Conservation (phyloP, 208 protist genomes). For the Leishmania guyanensis region DNA sequence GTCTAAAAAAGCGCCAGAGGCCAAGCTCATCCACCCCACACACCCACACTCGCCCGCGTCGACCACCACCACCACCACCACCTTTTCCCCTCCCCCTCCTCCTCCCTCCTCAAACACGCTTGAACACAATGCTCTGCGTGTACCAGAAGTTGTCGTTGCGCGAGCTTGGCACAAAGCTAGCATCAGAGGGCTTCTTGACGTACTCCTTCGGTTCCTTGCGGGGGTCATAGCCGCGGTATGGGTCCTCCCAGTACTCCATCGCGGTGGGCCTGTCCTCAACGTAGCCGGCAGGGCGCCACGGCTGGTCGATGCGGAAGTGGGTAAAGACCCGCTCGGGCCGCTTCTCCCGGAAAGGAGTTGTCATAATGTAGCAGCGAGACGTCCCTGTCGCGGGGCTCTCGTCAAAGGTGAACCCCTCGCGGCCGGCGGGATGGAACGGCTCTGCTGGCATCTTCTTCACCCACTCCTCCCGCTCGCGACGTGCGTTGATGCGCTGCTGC, state of each 20-base stretch:
- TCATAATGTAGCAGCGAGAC: conserved; percentile 87
- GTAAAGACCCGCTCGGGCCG: conserved; percentile 32
- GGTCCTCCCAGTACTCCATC: conserved; percentile 90
- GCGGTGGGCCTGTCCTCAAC: conserved; percentile 66
- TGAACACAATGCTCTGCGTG: conserved; percentile 90
- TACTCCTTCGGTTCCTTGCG: conserved; percentile 73
- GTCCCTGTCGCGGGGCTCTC: conserved; percentile 66
- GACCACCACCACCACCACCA: not conserved
- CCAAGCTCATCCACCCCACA: not conserved
- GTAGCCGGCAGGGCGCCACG: conserved; percentile 79
- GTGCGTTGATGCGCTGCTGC: conserved; percentile 60
- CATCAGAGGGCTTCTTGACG: conserved; percentile 65
- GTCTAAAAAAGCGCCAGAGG: not conserved
- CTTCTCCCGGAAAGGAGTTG: conserved; percentile 68
- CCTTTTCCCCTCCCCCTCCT: not conserved
- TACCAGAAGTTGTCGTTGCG: conserved; percentile 82
- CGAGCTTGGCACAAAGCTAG: conserved; percentile 67
- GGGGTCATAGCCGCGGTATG: conserved; percentile 83
- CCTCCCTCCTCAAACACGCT: conserved; percentile 52
- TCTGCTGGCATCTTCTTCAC: conserved; percentile 66
- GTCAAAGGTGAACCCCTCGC: conserved; percentile 85
- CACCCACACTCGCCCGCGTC: not conserved
- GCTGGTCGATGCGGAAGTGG: conserved; percentile 64
- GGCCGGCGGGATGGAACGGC: conserved; percentile 65
- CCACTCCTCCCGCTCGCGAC: conserved; percentile 54